These are phyloP conservation scores for Actinomortierella wolfii DNA, from an alignment of 371 early-diverging fungal species.

Conservation along the genomic window DNA sequence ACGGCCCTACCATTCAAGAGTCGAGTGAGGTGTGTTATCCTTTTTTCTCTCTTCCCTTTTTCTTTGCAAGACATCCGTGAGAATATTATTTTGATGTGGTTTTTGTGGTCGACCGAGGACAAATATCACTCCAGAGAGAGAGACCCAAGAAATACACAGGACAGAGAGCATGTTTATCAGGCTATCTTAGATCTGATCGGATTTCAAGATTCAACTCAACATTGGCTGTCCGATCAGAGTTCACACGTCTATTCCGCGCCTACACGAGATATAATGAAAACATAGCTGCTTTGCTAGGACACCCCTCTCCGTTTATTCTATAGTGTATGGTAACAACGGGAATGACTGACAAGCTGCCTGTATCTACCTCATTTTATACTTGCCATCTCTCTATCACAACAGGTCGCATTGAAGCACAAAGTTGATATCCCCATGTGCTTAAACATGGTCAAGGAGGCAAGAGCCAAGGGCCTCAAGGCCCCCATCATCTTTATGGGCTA, in stretches of 20 bases:
- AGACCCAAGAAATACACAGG: no score
- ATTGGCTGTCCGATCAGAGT: no score
- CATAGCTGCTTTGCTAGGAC: no score
- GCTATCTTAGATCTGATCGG: background rate
- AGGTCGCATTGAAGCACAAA: constrained; percentile 79
- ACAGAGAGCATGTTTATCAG: background rate
- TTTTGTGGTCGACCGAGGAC: no score
- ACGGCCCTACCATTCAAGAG: constrained; percentile 96
- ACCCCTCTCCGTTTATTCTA: no score
- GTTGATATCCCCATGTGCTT: constrained; percentile 84
- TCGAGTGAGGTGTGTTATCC: constrained; percentile 72
- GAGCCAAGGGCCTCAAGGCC: constrained; percentile 80
- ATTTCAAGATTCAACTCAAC: no score
- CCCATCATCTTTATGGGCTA: constrained; percentile 98
- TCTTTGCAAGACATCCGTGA: background rate
- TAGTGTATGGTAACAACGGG: background rate
- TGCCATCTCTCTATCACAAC: constrained; percentile 6
- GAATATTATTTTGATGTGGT: background rate
- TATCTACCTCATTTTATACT: background rate
- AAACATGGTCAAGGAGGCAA: constrained; percentile 79
- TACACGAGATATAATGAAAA: no score
- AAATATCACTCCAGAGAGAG: no score
- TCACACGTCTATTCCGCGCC: background rate
- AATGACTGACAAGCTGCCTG: background rate
- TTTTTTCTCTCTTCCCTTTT: background rate